phyloP scores from a whole-genome alignment of 768 basidiomycete species.

The Suillus luteus region DNA sequence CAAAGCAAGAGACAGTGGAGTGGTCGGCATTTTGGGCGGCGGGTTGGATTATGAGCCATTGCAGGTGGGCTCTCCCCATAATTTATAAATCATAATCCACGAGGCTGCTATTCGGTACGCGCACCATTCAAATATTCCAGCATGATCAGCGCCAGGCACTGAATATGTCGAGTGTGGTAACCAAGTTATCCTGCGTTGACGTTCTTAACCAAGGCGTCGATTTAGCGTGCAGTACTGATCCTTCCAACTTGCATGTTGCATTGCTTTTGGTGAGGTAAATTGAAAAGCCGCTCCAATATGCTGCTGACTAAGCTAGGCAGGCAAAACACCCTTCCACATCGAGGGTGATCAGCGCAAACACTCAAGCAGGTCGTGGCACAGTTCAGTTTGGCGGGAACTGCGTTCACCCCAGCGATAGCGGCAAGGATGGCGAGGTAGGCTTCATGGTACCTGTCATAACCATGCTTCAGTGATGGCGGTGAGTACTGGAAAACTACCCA shows the following conservation, averaged over 20 bases:
- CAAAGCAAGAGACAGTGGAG: not conserved
- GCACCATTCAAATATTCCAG: not conserved
- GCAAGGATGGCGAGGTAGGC: not conserved
- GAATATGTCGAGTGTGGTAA: not conserved
- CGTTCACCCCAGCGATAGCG: not conserved
- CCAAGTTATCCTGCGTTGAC: not conserved
- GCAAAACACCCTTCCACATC: not conserved
- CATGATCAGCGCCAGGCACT: not conserved
- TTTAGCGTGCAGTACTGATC: not conserved
- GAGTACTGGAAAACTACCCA: not conserved
- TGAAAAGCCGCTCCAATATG: not conserved
- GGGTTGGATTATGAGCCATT: not conserved
- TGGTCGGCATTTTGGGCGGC: not conserved
- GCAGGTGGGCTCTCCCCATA: not conserved
- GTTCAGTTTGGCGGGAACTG: not conserved
- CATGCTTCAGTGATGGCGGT: not conserved
- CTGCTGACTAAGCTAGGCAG: slow-evolving; percentile 33
- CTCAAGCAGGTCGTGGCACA: not conserved
- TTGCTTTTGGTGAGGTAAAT: too few species aligned
- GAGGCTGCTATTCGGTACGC: not conserved
- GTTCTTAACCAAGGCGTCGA: not conserved
- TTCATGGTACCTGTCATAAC: not conserved
- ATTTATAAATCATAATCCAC: not conserved
- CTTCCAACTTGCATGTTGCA: too few species aligned
- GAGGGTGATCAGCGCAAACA: not conserved